Percentiles rank a stretch among this genome's conserved stretches.
Evolutionary conservation across 345 rosid species (phyloP).

Genomic region (Eucalyptus albens): DNA sequence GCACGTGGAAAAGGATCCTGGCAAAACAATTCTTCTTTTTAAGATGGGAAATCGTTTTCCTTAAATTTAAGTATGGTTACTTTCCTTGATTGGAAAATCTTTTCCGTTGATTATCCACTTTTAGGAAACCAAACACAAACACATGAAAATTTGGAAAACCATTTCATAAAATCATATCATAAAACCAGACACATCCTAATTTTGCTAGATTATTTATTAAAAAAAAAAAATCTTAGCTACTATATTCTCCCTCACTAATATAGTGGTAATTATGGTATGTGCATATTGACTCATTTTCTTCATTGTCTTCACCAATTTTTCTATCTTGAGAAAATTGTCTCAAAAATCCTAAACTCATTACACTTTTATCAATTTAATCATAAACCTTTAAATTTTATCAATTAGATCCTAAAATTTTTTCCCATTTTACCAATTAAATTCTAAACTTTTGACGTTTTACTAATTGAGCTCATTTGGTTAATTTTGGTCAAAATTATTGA

Average conservation of each 20-base stretch:
- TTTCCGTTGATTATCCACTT: not conserved
- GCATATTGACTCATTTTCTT: not conserved
- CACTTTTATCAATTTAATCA: too few species aligned
- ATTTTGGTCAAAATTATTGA: too few species aligned
- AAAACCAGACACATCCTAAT: not conserved
- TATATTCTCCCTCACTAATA: not conserved
- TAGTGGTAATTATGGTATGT: fast-evolving
- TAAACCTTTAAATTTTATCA: too few species aligned
- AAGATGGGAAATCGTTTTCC: not conserved
- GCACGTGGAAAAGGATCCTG: not conserved
- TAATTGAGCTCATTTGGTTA: too few species aligned
- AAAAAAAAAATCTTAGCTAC: not conserved
- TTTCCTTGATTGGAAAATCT: too few species aligned
- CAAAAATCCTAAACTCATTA: too few species aligned
- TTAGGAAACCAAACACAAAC: not conserved
- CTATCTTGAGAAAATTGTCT: too few species aligned
- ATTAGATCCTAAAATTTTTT: fast-evolving
- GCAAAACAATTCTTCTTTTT: too few species aligned
- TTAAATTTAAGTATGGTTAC: not conserved
- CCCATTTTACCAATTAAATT: too few species aligned
- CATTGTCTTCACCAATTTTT: not conserved
- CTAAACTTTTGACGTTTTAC: too few species aligned
- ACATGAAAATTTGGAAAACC: not conserved
- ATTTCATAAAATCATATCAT: not conserved
- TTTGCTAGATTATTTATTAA: not conserved